Evolutionary conservation across 768 basidiomycete species (phyloP).

Genomic region (Suillus subaureus): DNA sequence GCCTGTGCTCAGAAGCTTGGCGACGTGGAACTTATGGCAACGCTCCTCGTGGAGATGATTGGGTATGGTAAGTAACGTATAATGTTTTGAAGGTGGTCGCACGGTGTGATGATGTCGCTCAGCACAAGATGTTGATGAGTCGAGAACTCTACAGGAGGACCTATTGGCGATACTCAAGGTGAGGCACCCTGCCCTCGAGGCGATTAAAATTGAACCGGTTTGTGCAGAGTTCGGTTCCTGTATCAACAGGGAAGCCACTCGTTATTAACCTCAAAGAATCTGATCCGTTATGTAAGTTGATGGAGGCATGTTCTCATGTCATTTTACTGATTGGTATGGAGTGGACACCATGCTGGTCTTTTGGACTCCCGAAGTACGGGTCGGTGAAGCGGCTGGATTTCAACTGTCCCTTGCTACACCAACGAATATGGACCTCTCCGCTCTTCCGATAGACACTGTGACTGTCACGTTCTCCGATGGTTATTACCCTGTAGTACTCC

Average conservation of each 20-base stretch:
- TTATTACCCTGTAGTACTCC: constrained; percentile 51
- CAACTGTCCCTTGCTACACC: constrained; percentile 71
- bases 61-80: constrained; percentile 57
- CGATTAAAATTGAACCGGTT: constrained; percentile 1
- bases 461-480: constrained; percentile 59
- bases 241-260: constrained; percentile 55
- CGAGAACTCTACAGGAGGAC: constrained; percentile 63
- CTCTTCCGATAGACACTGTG: constrained; percentile 63
- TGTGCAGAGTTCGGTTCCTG: constrained; percentile 69
- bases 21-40: constrained; percentile 75
- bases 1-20: constrained; percentile 78
- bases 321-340: constrained; percentile 31
- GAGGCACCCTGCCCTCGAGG: constrained; percentile 9
- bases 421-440: constrained; percentile 46
- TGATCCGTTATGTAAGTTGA: constrained; percentile 59
- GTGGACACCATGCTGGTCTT: constrained; percentile 72
- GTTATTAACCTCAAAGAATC: constrained; percentile 66
- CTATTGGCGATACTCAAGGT: constrained; percentile 76
- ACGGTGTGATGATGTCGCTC: constrained; percentile 26
- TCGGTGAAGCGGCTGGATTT: constrained; percentile 68
- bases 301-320: constrained; percentile 1
- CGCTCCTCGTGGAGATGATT: constrained; percentile 82
- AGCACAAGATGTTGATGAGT: constrained; percentile 46
- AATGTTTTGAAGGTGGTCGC: neutral
- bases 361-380: constrained; percentile 63